Base-by-base conservation (phyloP, 306 rosid species). In the Hylodesmum podocarpum region DNA sequence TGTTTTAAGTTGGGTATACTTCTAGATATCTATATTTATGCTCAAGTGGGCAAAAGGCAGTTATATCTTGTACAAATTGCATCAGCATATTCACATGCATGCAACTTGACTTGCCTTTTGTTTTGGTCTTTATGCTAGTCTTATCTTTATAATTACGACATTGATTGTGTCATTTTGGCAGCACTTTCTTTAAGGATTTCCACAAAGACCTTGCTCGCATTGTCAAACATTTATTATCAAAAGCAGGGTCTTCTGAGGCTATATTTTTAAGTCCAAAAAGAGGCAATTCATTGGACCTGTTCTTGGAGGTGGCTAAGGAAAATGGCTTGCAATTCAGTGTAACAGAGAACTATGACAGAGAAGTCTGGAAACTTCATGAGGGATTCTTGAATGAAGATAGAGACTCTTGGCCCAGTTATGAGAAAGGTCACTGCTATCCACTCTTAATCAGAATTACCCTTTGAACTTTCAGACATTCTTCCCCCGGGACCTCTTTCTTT, bases 131-230 rank as follows among this genome's bases (percentile, higher is more conserved):
- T 82, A 46, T 89, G 77, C 69, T 28, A 66, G 3, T 41, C 59
- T 75, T 54, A 75, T 86, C 76, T 89, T 57, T 74, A 59, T 72
- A 28, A 37, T 76, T 33, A 55, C 53, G 82, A 68, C 69, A 70
- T 73, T 75, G 59, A 66, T 81, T n/a, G 72, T 34, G 49, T 51
- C 72, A 44, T 70, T 70, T 84, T 75, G 72, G 70, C 97, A 91
- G 98, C 92, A 94, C 97, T 33, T 89, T 91, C 78, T 89, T 91
- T 57, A 88, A 91, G 79, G 97, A 91, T 70, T 88, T 88, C 84
- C 97, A 91, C 86, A 77, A 59, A 70, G 88, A 80, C 73, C 97
- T 91, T 75, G 97, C 88, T 75, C 86, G 81, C 73, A 66, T 80
- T 47, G 83, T 91, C 82, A 80, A 82, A 76, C 70, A 69, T 39